These are phyloP conservation scores for Gymnopilus dilepis DNA, from an alignment of 768 basidiomycete genomes.

Conservation along the genomic window DNA sequence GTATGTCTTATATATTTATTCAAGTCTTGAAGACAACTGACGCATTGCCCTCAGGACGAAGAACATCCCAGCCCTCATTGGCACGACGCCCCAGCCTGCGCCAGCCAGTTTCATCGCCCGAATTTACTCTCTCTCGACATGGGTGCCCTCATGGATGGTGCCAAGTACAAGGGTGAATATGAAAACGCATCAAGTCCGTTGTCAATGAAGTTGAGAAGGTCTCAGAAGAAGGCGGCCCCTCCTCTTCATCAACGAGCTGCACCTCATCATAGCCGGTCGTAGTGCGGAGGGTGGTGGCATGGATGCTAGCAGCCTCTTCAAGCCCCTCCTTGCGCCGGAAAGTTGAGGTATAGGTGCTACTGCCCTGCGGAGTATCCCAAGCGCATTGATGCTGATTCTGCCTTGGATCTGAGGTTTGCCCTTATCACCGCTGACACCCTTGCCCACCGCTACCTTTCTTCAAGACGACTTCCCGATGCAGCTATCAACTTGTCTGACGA, in stretches of 20 bases:
- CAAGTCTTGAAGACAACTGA: too few relatives aligned
- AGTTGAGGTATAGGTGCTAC: slow-evolving; percentile 84
- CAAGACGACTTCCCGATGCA: slow-evolving; percentile 77
- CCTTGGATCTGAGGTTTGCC: slow-evolving; percentile 89
- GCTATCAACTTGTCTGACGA: slow-evolving; percentile 95
- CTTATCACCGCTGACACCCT: slow-evolving; percentile 89
- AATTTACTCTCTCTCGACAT: slow-evolving; percentile 88
- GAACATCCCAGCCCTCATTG: slow-evolving; percentile 96
- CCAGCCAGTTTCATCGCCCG: slow-evolving; percentile 75
- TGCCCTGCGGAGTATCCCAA: slow-evolving; percentile 90
- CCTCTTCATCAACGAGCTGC: slow-evolving; percentile 94
- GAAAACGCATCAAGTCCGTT: slow-evolving; percentile 93
- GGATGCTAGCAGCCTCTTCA: slow-evolving; percentile 93
- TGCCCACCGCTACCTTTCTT: slow-evolving; percentile 91
- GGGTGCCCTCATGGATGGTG: slow-evolving; percentile 94
- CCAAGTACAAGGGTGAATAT: slow-evolving; percentile 93
- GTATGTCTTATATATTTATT: slow-evolving; percentile 38
- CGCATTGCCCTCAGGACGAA: too few relatives aligned
- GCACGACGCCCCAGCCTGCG: slow-evolving; percentile 89
- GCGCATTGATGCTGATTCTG: slow-evolving; percentile 92
- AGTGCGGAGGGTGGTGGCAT: slow-evolving; percentile 86
- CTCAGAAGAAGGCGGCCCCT: slow-evolving; percentile 74
- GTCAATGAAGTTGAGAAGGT: slow-evolving; percentile 94
- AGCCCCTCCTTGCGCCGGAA: slow-evolving; percentile 89
- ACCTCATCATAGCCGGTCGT: slow-evolving; percentile 91